These are phyloP conservation scores for Entomortierella parvispora DNA, from an alignment of 192 early-diverging fungal species.

Conservation along the genomic window DNA sequence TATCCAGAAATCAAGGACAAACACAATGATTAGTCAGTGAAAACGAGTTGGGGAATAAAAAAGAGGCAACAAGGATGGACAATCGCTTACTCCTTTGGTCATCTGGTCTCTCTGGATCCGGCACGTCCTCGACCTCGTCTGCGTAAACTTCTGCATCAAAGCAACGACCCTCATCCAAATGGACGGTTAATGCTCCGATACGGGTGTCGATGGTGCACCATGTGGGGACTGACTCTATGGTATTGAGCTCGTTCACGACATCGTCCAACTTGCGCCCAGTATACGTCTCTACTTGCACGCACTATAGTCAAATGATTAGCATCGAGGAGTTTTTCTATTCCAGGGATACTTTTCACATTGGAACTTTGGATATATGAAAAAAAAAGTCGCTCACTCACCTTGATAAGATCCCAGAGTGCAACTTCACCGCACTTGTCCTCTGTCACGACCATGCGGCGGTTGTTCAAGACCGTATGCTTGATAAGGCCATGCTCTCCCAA, in stretches of 20 bases:
- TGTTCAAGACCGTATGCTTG: conserved; percentile 78
- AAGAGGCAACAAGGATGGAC: background rate
- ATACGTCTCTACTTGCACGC: conserved; percentile 65
- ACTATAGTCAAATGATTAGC: conserved; percentile 31
- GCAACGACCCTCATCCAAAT: conserved; percentile 81
- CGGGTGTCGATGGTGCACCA: conserved; percentile 96
- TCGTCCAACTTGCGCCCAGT: conserved; percentile 65
- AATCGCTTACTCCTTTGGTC: conserved; percentile 73
- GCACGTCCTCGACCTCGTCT: conserved; percentile 73
- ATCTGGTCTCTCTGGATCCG: conserved; percentile 64
- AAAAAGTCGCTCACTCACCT: conserved; percentile 48
- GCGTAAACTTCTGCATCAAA: conserved; percentile 93
- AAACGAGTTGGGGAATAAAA: conserved; percentile 29
- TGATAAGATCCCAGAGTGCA: conserved; percentile 94
- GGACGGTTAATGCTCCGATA: conserved; percentile 88
- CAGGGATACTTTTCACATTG: background rate
- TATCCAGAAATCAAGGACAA: background rate
- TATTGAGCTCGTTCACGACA: conserved; percentile 66
- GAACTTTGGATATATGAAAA: background rate
- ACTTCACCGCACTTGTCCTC: conserved; percentile 83
- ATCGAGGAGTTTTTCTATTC: background rate
- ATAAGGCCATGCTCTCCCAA: conserved; percentile 72
- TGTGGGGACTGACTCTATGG: conserved; percentile 79
- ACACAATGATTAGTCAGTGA: conserved; percentile 46
- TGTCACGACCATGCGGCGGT: conserved; percentile 87